These are phyloP conservation scores for Apium graveolens DNA, from an alignment of 129 eudicot genomes.

Conservation along the genomic window DNA sequence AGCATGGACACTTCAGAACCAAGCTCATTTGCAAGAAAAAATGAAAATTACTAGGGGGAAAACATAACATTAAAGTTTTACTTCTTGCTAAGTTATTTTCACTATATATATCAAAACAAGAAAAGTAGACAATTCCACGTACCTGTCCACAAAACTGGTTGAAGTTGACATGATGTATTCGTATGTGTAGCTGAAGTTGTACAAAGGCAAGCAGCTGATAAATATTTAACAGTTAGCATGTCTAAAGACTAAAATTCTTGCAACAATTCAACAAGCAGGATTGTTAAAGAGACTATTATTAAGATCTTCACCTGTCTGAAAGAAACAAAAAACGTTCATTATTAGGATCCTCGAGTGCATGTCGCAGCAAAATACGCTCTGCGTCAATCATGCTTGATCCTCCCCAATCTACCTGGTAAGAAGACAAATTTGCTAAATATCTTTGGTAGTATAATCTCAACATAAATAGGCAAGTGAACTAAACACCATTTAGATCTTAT, in stretches of 20 bases:
- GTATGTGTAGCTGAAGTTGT: conserved; percentile 96
- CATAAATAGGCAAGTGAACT: not conserved
- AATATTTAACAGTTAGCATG: conserved; percentile 8
- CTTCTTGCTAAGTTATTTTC: too few relatives aligned
- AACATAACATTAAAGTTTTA: not conserved
- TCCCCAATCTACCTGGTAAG: conserved; percentile 92
- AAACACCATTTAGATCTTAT: not conserved
- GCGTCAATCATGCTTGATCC: conserved; percentile 97
- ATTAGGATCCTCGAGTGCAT: conserved; percentile 65
- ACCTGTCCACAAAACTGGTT: conserved; percentile 96
- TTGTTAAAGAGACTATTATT: not conserved
- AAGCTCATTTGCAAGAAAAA: not conserved
- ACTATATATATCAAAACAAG: not conserved
- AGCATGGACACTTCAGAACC: not conserved
- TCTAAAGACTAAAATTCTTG: not conserved
- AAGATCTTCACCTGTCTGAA: conserved; percentile 66
- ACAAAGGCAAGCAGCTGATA: conserved; percentile 92
- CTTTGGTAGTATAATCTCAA: not conserved
- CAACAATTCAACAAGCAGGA: not conserved
- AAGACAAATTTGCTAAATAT: conserved; percentile 19
- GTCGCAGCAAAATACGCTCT: conserved; percentile 74
- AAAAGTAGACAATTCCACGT: not conserved
- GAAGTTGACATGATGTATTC: conserved; percentile 93
- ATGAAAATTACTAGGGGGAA: not conserved
- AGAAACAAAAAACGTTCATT: conserved; percentile 85